Percentiles rank a stretch among this genome's conserved stretches.
Conservation (phyloP, 352 stramenopile genomes). For the Bremia lactucae region DNA sequence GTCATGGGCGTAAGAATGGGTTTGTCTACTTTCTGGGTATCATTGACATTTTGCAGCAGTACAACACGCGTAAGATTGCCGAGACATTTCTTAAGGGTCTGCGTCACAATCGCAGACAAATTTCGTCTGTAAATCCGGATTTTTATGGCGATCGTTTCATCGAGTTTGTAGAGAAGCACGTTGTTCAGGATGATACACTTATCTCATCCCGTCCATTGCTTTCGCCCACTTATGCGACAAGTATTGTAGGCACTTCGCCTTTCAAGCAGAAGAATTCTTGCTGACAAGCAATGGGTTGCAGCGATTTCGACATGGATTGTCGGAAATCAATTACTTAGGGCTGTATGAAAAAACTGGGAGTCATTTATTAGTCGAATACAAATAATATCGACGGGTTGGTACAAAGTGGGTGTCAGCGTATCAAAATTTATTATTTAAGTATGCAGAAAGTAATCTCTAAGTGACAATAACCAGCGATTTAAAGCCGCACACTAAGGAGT, state of each 20-base stretch:
- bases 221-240: constrained; percentile 3
- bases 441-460: not conserved
- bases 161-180: constrained; percentile 79
- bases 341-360: no score
- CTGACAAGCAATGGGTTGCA: no score
- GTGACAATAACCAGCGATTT: constrained; percentile 5
- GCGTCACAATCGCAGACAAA: constrained; percentile 77
- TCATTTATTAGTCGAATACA: no score
- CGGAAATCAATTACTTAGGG: no score
- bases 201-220: constrained; percentile 7
- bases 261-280: no score
- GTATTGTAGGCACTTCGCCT: no score
- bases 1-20: constrained; percentile 54
- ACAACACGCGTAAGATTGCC: constrained; percentile 86
- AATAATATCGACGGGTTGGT: no score
- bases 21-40: constrained; percentile 87
- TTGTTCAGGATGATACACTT: constrained; percentile 53
- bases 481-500: constrained; percentile 13
- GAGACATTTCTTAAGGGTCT: constrained; percentile 87
- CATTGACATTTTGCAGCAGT: constrained; percentile 92
- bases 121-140: constrained; percentile 77
- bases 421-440: no score
- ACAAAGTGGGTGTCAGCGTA: no score
- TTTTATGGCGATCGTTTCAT: constrained; percentile 87
- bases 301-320: no score